Evolutionary conservation across 768 basidiomycete species (phyloP).

Genomic region (Tricholoma bakamatsutake): DNA sequence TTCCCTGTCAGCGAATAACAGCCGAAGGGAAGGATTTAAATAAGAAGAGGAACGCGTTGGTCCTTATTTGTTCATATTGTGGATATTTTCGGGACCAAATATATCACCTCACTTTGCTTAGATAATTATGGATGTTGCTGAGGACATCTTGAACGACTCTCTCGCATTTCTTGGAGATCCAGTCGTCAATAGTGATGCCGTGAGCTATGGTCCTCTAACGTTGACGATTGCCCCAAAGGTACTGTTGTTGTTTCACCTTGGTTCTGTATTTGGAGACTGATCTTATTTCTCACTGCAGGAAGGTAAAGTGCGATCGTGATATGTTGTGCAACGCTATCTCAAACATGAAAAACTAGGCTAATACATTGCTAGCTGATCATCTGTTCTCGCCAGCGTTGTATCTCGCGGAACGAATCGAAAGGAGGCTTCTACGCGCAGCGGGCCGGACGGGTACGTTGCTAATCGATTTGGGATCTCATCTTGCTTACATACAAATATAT

Average conservation of each 20-base stretch:
- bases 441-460: slow-evolving; percentile 34
- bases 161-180: slow-evolving; percentile 45
- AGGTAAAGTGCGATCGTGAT: slow-evolving; percentile 44
- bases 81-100: background rate
- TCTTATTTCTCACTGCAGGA: slow-evolving; percentile 30
- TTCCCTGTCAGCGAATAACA: background rate
- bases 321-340: slow-evolving; percentile 3
- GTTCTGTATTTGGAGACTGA: background rate
- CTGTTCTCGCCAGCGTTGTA: slow-evolving; percentile 66
- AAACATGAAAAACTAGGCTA: slow-evolving; percentile 39
- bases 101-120: background rate
- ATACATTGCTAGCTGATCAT: slow-evolving; percentile 66
- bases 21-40: background rate
- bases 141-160: slow-evolving; percentile 51
- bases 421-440: slow-evolving; percentile 38
- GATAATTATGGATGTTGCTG: no score
- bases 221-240: slow-evolving; percentile 60
- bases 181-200: slow-evolving; percentile 35
- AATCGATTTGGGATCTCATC: background rate
- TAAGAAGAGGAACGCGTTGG: slow-evolving; percentile 25
- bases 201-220: slow-evolving; percentile 48
- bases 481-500: background rate
- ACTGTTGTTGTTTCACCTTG: slow-evolving; percentile 7
- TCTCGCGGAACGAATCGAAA: slow-evolving; percentile 61
- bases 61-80: slow-evolving; percentile 23